A percentile compares a stretch with the other conserved stretches of the same genome.
Conservation (phyloP, 1,284 basidiomycete species). For the Moesziomyces antarcticus region DNA sequence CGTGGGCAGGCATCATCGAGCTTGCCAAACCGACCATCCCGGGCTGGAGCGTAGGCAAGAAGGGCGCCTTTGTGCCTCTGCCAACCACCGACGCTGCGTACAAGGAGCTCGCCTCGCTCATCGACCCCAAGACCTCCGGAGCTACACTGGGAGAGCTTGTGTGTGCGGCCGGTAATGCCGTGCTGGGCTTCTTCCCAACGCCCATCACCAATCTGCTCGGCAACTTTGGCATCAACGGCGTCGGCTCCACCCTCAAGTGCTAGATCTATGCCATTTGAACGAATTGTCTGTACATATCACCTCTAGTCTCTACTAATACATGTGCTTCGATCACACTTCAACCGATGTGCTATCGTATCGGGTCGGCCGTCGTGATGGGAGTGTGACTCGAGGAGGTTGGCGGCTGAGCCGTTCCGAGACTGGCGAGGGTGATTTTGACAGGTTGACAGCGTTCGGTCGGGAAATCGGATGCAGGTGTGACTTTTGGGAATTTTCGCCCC, state of each 20-base stretch:
- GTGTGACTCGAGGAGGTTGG: too few species aligned
- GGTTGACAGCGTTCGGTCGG: too few species aligned
- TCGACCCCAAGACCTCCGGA: conserved; percentile 20
- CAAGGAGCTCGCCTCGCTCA: conserved; percentile 18
- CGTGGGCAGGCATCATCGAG: conserved; percentile 31
- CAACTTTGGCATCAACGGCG: conserved; percentile 16
- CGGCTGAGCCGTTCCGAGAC: too few species aligned
- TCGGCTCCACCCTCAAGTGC: conserved; percentile 11
- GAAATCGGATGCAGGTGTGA: too few species aligned
- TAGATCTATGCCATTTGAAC: too few species aligned
- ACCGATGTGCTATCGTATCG: too few species aligned
- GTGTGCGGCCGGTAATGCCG: conserved; percentile 31
- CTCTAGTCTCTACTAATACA: too few species aligned
- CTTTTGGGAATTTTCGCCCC: too few species aligned
- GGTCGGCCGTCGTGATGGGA: too few species aligned
- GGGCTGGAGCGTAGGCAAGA: conserved; percentile 33
- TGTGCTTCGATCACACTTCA: too few species aligned
- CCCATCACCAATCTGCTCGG: conserved; percentile 27
- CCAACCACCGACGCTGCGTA: conserved; percentile 23
- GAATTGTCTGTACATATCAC: too few species aligned
- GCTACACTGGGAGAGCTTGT: conserved; percentile 18
- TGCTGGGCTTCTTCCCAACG: conserved; percentile 25
- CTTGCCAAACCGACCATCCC: conserved; percentile 26
- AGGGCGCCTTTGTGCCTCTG: conserved; percentile 27
- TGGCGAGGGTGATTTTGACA: too few species aligned